These are phyloP conservation scores for Pneumocystis oryctolagi DNA, from an alignment of 1,139 yeast genomes.

Conservation along the genomic window DNA sequence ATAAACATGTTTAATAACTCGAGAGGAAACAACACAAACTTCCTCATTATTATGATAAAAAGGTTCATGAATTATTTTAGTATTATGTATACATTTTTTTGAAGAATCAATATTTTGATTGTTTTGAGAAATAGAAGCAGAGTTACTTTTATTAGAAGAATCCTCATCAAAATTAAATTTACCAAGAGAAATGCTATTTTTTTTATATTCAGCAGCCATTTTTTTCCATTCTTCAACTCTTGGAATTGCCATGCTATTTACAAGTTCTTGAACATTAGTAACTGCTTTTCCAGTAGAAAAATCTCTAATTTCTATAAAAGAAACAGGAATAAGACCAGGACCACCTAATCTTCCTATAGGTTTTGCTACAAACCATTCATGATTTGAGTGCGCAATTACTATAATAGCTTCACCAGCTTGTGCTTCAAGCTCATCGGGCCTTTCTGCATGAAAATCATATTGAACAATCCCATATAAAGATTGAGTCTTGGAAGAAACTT, in stretches of 20 bases:
- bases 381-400: constrained; percentile 88
- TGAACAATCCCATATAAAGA: constrained; percentile 53
- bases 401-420: constrained; percentile 76
- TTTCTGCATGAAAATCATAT: constrained; percentile 77
- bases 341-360: constrained; percentile 93
- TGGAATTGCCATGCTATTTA: constrained; percentile 57
- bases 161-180: constrained; percentile 24
- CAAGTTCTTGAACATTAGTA: constrained; percentile 32
- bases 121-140: constrained; percentile 7
- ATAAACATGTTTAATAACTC: constrained; percentile 66
- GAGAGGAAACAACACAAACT: constrained; percentile 55
- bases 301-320: constrained; percentile 76
- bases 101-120: neutral
- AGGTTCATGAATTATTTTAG: constrained; percentile 19
- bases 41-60: constrained; percentile 75
- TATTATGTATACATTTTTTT: neutral
- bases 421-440: constrained; percentile 75
- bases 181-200: constrained; percentile 72
- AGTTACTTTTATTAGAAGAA: constrained; percentile 9
- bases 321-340: constrained; percentile 88
- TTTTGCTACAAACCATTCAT: constrained; percentile 95
- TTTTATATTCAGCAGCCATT: constrained; percentile 81
- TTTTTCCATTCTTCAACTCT: constrained; percentile 93
- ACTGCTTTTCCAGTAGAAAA: constrained; percentile 44
- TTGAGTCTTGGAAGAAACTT: constrained; percentile 3